These are phyloP conservation scores for Nigrospora sphaerica DNA, from an alignment of 2,329 filamentous ascomycete species.

Conservation along the genomic window DNA sequence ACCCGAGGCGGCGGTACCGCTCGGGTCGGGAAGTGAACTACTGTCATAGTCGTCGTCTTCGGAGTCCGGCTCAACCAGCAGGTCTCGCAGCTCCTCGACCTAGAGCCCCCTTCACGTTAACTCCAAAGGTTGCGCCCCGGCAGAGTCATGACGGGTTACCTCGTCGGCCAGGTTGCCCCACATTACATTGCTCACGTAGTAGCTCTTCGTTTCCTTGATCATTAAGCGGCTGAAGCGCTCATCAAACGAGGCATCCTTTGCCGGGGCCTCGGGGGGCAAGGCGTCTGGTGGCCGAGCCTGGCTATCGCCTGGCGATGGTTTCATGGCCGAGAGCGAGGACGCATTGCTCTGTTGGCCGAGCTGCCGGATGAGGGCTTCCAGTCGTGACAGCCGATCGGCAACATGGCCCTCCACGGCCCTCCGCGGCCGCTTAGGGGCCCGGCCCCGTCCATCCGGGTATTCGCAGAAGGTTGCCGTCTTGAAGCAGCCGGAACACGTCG, in stretches of 20 bases:
- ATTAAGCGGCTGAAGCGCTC: neutral
- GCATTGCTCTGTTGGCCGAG: neutral
- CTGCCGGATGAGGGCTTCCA: neutral
- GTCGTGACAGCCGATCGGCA: neutral
- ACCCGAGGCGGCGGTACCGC: neutral
- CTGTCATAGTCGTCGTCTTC: slow-evolving; percentile 3
- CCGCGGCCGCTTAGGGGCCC: neutral
- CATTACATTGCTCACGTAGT: neutral
- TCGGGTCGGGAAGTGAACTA: no score
- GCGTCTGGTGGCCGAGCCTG: no score
- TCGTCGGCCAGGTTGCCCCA: slow-evolving; percentile 1
- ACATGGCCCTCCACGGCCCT: neutral
- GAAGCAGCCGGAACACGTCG: neutral
- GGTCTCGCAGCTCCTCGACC: slow-evolving; percentile 9
- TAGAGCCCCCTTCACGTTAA: neutral
- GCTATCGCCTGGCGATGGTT: neutral
- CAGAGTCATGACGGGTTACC: neutral
- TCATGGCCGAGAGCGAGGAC: neutral
- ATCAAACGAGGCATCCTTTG: neutral
- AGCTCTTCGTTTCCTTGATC: neutral
- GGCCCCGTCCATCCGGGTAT: neutral
- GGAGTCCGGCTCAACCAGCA: slow-evolving; percentile 4
- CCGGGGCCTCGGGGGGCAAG: neutral
- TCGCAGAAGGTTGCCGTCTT: neutral
- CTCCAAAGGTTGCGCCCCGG: neutral